A percentile compares a stretch with the other conserved stretches of the same genome.
Evolutionary conservation across 371 early-diverging fungal genomes (phyloP).

Genomic region (Batrachochytrium dendrobatidis): DNA sequence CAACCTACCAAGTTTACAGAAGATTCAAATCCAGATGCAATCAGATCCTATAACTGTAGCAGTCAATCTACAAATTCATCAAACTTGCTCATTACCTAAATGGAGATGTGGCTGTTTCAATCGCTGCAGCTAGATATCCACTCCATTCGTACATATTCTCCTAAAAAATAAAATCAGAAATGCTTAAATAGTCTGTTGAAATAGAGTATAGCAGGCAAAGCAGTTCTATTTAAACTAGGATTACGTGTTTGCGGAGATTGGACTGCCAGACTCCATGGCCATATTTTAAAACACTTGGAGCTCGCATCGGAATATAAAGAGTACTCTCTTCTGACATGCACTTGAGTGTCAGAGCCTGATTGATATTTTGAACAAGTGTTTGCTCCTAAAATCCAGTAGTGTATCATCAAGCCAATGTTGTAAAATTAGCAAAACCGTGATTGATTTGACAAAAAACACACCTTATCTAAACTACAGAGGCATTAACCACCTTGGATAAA

Average conservation of each 20-base stretch:
- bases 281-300: background rate
- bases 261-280: too few relatives aligned
- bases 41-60: too few relatives aligned
- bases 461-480: slow-evolving; percentile 2
- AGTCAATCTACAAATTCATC: too few relatives aligned
- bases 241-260: too few relatives aligned
- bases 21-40: background rate
- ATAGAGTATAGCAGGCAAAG: background rate
- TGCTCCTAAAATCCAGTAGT: slow-evolving; percentile 19
- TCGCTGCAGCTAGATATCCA: slow-evolving; percentile 55
- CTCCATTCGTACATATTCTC: slow-evolving; percentile 51
- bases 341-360: slow-evolving; percentile 1
- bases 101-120: slow-evolving; percentile 54
- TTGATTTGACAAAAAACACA: background rate
- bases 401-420: background rate
- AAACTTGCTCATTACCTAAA: too few relatives aligned
- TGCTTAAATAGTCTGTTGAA: slow-evolving; percentile 3
- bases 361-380: slow-evolving; percentile 24
- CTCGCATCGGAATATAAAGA: slow-evolving; percentile 10
- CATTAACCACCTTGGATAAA: background rate
- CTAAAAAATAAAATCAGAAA: slow-evolving; percentile 7
- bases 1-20: slow-evolving; percentile 1
- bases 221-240: slow-evolving; percentile 8
- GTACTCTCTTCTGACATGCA: background rate
- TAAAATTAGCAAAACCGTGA: background rate